Percentiles rank a stretch among this genome's conserved stretches.
These are phyloP conservation scores for Cyberlindnera veronae DNA, from an alignment of 805 yeast species.

Conservation along the genomic window DNA sequence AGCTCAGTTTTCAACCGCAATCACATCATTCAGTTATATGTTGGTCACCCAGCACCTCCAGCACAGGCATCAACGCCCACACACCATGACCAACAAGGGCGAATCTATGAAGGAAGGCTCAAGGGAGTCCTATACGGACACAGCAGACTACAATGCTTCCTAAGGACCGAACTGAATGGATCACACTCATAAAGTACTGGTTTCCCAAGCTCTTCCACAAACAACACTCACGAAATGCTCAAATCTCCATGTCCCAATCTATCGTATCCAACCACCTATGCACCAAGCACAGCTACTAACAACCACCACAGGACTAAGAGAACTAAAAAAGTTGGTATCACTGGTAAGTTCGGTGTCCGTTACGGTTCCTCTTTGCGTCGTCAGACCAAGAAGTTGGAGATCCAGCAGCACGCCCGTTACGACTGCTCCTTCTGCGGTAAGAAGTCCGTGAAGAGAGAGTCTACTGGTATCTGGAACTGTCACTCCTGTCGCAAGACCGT, in stretches of 20 bases:
- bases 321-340: conserved; percentile 99
- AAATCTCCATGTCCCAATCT: not conserved
- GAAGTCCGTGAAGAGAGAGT: conserved; percentile 95
- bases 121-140: too few species aligned
- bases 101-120: too few species aligned
- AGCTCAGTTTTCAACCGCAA: too few species aligned
- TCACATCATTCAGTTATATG: too few species aligned
- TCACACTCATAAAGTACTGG: too few species aligned
- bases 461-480: conserved; percentile 99
- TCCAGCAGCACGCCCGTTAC: conserved; percentile 98
- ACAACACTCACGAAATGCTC: not conserved
- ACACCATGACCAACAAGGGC: too few species aligned
- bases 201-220: too few species aligned
- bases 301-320: conserved; percentile 86
- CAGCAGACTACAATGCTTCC: too few species aligned
- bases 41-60: too few species aligned
- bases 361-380: conserved; percentile 99
- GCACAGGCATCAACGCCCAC: too few species aligned
- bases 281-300: conserved; percentile 37
- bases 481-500: conserved; percentile 91
- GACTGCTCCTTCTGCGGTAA: conserved; percentile 99
- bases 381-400: conserved; percentile 98
- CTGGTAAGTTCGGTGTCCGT: conserved; percentile 99
- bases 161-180: too few species aligned
- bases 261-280: not conserved